Evolutionary conservation across 768 basidiomycete species (phyloP).

Genomic region (Dacryopinax primogenitus): DNA sequence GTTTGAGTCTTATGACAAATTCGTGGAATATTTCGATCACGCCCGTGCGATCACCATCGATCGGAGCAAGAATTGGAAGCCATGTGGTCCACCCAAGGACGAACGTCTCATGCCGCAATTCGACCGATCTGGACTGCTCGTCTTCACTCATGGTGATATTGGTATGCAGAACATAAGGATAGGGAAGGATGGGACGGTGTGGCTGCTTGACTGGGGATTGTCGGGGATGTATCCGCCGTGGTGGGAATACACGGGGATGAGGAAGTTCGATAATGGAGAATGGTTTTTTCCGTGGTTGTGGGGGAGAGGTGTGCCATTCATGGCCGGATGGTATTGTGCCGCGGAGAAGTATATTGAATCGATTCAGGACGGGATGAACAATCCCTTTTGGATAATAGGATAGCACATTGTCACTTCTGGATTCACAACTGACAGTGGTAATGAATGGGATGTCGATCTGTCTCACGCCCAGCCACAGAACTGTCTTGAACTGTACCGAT

Average conservation of each 20-base stretch:
- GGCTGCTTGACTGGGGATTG: conserved; percentile 27
- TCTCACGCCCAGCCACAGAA: too few species aligned
- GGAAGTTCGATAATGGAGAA: not conserved
- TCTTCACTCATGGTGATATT: conserved; percentile 25
- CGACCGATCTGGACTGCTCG: conserved; percentile 17
- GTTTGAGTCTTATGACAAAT: too few species aligned
- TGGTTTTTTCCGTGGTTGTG: not conserved
- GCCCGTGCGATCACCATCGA: too few species aligned
- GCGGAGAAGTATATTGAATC: not conserved
- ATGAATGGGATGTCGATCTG: too few species aligned
- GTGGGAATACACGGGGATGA: conserved; percentile 20
- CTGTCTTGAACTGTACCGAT: too few species aligned
- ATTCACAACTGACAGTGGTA: too few species aligned
- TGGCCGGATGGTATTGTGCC: not conserved
- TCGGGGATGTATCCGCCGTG: conserved; percentile 25
- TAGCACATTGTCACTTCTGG: too few species aligned
- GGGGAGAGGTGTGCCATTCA: not conserved
- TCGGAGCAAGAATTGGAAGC: too few species aligned
- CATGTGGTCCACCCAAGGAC: too few species aligned
- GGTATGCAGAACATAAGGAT: conserved; percentile 23
- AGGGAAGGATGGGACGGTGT: conserved; percentile 22
- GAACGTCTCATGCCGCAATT: too few species aligned
- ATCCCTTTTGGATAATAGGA: too few species aligned
- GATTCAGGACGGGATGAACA: not conserved
- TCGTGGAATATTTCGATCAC: too few species aligned